Evolutionary conservation across 192 early-diverging fungal genomes (phyloP).

Genomic region (Globomyces pollinis-pini): DNA sequence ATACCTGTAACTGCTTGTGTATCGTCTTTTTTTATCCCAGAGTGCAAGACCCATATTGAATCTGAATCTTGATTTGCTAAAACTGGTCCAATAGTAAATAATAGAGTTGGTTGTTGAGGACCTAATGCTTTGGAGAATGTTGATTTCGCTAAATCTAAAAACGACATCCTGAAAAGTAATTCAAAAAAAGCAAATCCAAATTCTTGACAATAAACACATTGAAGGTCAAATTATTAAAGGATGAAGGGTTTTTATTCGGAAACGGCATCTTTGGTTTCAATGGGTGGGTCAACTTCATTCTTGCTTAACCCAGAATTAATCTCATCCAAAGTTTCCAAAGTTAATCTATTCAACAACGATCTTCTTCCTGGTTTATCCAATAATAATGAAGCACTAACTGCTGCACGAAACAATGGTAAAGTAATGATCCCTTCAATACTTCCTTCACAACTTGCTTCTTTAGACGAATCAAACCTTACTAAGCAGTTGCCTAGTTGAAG

Average conservation of each 20-base stretch:
- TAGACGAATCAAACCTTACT: constrained; percentile 31
- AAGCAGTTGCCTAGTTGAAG: constrained; percentile 34
- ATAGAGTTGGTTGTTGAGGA: background rate
- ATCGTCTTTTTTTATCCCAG: constrained; percentile 5
- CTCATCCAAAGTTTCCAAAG: constrained; percentile 16
- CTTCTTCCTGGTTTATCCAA: constrained; percentile 41
- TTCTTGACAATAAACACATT: background rate
- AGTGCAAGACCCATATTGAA: constrained; percentile 1
- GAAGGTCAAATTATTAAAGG: background rate
- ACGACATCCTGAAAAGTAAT: background rate
- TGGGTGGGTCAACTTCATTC: no score
- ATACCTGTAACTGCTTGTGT: constrained; percentile 18
- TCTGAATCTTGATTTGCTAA: background rate
- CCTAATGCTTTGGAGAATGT: constrained; percentile 4
- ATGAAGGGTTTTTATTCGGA: background rate
- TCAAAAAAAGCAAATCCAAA: background rate
- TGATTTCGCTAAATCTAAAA: constrained; percentile 1
- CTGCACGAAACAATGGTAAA: constrained; percentile 44
- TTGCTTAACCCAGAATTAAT: background rate
- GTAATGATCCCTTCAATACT: constrained; percentile 21
- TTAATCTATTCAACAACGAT: constrained; percentile 31
- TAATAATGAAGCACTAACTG: constrained; percentile 37
- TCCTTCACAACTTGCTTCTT: constrained; percentile 7
- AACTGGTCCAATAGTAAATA: background rate
- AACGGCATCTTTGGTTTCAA: background rate